A percentile compares a stretch with the other conserved stretches of the same genome.
phyloP scores from a whole-genome alignment of 164 flowering plant genomes.

The Tinospora cordifolia region DNA sequence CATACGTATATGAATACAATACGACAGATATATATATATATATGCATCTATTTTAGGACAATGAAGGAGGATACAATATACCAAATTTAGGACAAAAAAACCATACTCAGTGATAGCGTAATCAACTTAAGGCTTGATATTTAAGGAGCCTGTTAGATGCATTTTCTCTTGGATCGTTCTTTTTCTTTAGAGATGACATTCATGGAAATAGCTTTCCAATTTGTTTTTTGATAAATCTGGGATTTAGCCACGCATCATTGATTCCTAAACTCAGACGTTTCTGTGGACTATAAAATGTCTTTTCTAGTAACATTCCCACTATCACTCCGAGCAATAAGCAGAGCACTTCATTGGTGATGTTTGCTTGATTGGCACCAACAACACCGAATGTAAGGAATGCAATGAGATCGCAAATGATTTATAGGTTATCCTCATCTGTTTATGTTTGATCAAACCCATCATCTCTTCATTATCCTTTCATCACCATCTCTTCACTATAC shows the following conservation, averaged over 20 bases:
- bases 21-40: no score
- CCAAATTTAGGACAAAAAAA: background rate
- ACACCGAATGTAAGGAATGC: constrained; percentile 85
- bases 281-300: constrained; percentile 87
- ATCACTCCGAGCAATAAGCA: constrained; percentile 98
- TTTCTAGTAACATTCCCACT: constrained; percentile 65
- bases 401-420: constrained; percentile 62
- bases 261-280: constrained; percentile 93
- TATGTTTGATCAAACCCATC: no score
- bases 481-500: no score
- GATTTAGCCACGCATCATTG: constrained; percentile 35
- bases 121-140: constrained; percentile 74
- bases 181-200: constrained; percentile 61
- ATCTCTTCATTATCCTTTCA: no score
- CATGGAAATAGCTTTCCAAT: constrained; percentile 79
- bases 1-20: background rate
- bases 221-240: constrained; percentile 45
- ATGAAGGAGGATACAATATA: background rate
- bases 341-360: constrained; percentile 84
- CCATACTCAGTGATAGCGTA: constrained; percentile 9
- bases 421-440: constrained; percentile 71
- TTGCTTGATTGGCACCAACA: constrained; percentile 98
- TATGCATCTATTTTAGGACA: background rate
- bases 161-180: constrained; percentile 36
- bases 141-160: constrained; percentile 55